Evolutionary conservation across 2,329 filamentous ascomycete species (phyloP), one percentile per base, ranked within the genome.

Genomic region (Hypoxylon sp.): DNA sequence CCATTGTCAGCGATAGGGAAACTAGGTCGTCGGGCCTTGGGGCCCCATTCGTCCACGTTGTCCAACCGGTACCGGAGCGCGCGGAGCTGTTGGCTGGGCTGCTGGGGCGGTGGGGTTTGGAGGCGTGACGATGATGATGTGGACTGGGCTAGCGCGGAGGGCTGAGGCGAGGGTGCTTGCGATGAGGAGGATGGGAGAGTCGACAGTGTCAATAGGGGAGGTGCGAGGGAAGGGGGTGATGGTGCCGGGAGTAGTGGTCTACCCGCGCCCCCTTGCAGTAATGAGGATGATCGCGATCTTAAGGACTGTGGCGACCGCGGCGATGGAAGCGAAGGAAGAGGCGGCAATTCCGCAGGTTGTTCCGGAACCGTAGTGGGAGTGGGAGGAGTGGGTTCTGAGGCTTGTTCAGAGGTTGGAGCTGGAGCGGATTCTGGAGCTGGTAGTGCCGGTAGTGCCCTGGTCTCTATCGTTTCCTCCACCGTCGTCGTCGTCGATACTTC

Each of bases 31-130:
- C 4, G 52, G 28, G 21, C 21, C 23, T 23, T 28, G 25, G 53
- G 38, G 5, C 53, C 17, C 55, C 46, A 56, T 38, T 43, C 43
- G 21, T 55, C 46, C 25, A 5, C 30, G 59, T 55, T 57, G 25
- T 60, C 63, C n/a, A 72, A 38, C 6, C 71, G 65, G 64, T 69
- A 65, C 17, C 49, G 62, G n/a, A 70, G 53, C 9, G 69, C 63
- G 36, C 62, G 49, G 0, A 65, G 60, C 14, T 60, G 50, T 25
- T 55, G 60, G 13, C 38, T 49, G 23, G 50, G 52, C 17, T 61
- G 56, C 11, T 25, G 25, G 1, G 58, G 51, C 6, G 32, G 57
- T 3, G 43, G 48, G 6, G 56, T 49, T 13, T 23, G 49, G 5
- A 6, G 50, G 9, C 38, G 38, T 19, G 38, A 4, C 28, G 38